phyloP scores from a whole-genome alignment of 495 filamentous ascomycete species.

The Schizothecium vesticola region DNA sequence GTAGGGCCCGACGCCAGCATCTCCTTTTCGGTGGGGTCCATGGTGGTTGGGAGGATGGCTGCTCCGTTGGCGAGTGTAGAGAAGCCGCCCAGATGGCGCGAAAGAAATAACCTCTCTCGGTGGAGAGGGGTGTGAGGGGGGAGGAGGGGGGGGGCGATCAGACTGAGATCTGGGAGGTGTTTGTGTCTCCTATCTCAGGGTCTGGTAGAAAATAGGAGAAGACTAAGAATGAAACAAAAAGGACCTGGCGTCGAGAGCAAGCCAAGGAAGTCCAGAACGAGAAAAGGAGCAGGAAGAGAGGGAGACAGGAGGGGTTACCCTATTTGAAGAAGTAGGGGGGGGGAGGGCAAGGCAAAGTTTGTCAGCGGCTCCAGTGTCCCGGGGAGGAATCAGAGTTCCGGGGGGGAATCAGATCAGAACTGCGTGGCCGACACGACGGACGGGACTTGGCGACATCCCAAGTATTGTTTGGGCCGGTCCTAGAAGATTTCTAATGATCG shows the following conservation, averaged over 20 bases:
- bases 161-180: not conserved
- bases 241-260: not conserved
- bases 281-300: not conserved
- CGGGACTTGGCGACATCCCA: not conserved
- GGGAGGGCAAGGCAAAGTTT: not conserved
- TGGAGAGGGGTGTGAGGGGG: not conserved
- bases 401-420: not conserved
- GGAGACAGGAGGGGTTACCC: not conserved
- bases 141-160: not conserved
- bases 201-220: not conserved
- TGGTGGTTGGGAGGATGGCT: not conserved
- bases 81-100: no score
- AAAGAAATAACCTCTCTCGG: not conserved
- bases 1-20: not conserved
- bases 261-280: not conserved
- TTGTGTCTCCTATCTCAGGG: not conserved
- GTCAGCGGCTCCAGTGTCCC: not conserved
- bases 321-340: not conserved
- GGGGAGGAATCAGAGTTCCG: not conserved
- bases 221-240: not conserved
- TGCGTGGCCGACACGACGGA: not conserved
- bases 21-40: constrained; percentile 3
- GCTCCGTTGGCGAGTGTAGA: not conserved
- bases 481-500: not conserved
- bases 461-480: not conserved